A percentile compares a stretch with the other conserved stretches of the same genome.
Conservation (phyloP, 257 asterid genomes). For the Fraxinus excelsior region DNA sequence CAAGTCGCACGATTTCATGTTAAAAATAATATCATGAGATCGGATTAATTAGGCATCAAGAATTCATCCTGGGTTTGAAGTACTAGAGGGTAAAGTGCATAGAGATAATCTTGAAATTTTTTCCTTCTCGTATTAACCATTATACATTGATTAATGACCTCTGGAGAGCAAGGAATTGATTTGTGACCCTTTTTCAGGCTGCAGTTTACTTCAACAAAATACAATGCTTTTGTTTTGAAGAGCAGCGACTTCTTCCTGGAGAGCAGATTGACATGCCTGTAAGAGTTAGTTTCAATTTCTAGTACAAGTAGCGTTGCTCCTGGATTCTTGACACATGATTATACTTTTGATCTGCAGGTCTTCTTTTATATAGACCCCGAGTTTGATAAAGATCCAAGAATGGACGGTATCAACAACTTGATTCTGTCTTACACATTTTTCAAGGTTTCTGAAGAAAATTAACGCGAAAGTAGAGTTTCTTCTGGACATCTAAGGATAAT, state of each 20-base stretch:
- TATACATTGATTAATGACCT: background rate
- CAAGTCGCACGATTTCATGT: too few species aligned
- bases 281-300: slow-evolving; percentile 23
- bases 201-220: slow-evolving; percentile 89
- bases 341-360: slow-evolving; percentile 44
- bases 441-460: slow-evolving; percentile 62
- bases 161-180: background rate
- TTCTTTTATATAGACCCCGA: slow-evolving; percentile 94
- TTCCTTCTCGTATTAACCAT: background rate
- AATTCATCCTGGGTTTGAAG: too few species aligned
- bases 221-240: slow-evolving; percentile 95
- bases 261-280: slow-evolving; percentile 96
- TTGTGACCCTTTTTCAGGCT: slow-evolving; percentile 49
- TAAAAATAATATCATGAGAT: too few species aligned
- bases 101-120: too few species aligned
- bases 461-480: background rate
- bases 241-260: slow-evolving; percentile 86
- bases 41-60: too few species aligned
- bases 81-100: too few species aligned
- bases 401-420: slow-evolving; percentile 86
- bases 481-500: background rate
- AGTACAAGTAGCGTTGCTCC: background rate
- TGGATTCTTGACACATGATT: background rate
- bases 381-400: slow-evolving; percentile 85
- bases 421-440: slow-evolving; percentile 86